Base-by-base conservation (phyloP, 805 yeast species). In the Wickerhamiella vanderwaltii region DNA sequence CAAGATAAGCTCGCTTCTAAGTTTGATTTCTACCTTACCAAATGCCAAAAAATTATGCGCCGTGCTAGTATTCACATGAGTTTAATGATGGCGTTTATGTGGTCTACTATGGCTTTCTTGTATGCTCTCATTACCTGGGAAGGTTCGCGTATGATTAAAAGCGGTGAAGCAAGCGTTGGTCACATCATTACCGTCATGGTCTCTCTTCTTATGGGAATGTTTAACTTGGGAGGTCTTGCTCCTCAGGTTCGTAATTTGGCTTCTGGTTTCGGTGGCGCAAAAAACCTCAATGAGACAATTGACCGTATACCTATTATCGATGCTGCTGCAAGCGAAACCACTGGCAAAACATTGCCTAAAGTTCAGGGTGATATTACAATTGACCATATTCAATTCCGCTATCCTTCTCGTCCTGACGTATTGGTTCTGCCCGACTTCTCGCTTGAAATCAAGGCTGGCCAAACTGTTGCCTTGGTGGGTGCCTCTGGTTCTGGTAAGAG, bases 401-500 rank as follows among this genome's bases (percentile, higher is more conserved):
- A 88, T 60, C 91, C 83, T 49, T 63, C 67, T 24, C 59, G 68
- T 3, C 87, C 94, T 3, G 87, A 83, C 45, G 72, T 95, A 48
- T 79, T 84, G 35, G 91, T 88, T 45, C 68, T 88, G 51, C 69
- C 72, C 18, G 77, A 86, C 58, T 84, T 86, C 29, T 64, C 75
- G 3, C 81, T 88, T 51, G 72, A 75, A 2, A 77, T 88, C 25
- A 86, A 88, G 9, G 85, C 94, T 2, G 97, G 97, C 5, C 63
- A 78, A 53, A 86, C 85, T 49, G 94, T 87, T 25, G 97, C 96
- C 9, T 73, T 88, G 49, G 97, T 88, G 12, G 97, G 97, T 2
- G 93, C 94, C 6, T 81, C 94, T 2, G 97, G 97, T 3, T 79
- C 88, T 51, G 97, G 97, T 29, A 88, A 88, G 63, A 85, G 95